phyloP scores from a whole-genome alignment of 441 rosid genomes.

The Pelargonium myrrhifolium region DNA sequence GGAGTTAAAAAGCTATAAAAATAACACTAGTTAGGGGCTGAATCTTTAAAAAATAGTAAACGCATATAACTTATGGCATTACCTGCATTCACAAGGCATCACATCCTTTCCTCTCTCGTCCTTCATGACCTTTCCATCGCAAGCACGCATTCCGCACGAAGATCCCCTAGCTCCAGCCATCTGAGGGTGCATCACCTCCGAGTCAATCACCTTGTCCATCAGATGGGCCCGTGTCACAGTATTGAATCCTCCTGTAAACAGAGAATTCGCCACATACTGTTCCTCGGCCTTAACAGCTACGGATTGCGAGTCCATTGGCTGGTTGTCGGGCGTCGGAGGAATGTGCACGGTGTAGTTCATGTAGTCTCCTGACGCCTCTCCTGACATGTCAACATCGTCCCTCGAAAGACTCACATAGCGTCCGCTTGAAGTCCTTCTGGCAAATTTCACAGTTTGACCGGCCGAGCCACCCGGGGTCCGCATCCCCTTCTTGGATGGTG shows the following conservation, averaged over 20 bases:
- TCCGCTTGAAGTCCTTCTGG: slow-evolving; percentile 85
- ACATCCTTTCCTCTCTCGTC: slow-evolving; percentile 22
- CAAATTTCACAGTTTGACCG: slow-evolving; percentile 81
- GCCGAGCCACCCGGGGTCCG: slow-evolving; percentile 43
- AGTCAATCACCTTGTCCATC: slow-evolving; percentile 35
- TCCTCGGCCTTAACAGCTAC: slow-evolving; percentile 28
- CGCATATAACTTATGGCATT: neutral
- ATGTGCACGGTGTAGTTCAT: slow-evolving; percentile 68
- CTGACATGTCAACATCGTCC: slow-evolving; percentile 76
- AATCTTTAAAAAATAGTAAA: too few relatives aligned
- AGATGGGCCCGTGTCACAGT: slow-evolving; percentile 72
- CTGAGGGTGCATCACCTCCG: slow-evolving; percentile 29
- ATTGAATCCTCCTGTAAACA: slow-evolving; percentile 69
- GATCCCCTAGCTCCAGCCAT: slow-evolving; percentile 27
- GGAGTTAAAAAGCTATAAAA: too few relatives aligned
- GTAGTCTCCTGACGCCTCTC: slow-evolving; percentile 56
- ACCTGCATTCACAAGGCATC: slow-evolving; percentile 41
- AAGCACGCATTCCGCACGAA: slow-evolving; percentile 63
- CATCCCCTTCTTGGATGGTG: slow-evolving; percentile 59
- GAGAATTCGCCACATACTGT: slow-evolving; percentile 52
- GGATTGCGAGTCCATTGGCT: slow-evolving; percentile 27
- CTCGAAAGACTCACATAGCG: slow-evolving; percentile 71
- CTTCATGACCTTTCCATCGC: slow-evolving; percentile 56
- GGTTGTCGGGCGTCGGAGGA: slow-evolving; percentile 80
- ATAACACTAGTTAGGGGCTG: neutral